Base-by-base conservation (phyloP, 495 filamentous ascomycete species). In the Aspergillus coremiiformis region DNA sequence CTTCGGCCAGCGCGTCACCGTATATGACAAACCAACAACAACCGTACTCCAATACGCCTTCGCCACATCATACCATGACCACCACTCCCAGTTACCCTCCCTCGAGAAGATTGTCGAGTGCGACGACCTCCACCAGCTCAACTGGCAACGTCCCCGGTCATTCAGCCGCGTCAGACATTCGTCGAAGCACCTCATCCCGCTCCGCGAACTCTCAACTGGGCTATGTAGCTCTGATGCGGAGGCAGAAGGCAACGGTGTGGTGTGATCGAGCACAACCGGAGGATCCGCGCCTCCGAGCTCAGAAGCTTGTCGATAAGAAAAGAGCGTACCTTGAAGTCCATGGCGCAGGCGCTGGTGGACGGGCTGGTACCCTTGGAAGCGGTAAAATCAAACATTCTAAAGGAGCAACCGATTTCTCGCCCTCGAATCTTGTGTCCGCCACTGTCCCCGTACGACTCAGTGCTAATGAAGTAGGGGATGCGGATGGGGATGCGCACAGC, bases 211-310 rank as follows among this genome's bases (percentile, higher is more conserved):
- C 78, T 37, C 78, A 86, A 5, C 75, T 82, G 24, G 82, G 86
- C 56, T 99, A 99, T 67, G 93, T 99, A 20, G 92, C 93, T 12
- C 75, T 96, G 9, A 85, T 99, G 74, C 81, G 93, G 43, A 89
- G 89, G 59, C 93, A 99, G 63, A 99, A 97, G 64, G 93, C 89
- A 24, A 99, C 93, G 0, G 93, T 99, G 7, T 99, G 93, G 93
- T 96, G 92, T 68, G 94, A 97, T 58, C 90, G 91, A 47, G 80
- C 90, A 12, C 93, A 99, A 60, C 81, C 85, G 45, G 90, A 97
- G 68, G 94, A 99, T 69, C 87, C 94, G 9, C 78, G 89, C 20
- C 64, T 95, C 49, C 67, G 85, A 5, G 89, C 88, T 21, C 81
- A 87, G 59, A 87, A 94, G 60, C 78, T 85, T 51, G 82, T 81